phyloP scores from a whole-genome alignment of 345 rosid genomes.

The Gossypium stocksii region DNA sequence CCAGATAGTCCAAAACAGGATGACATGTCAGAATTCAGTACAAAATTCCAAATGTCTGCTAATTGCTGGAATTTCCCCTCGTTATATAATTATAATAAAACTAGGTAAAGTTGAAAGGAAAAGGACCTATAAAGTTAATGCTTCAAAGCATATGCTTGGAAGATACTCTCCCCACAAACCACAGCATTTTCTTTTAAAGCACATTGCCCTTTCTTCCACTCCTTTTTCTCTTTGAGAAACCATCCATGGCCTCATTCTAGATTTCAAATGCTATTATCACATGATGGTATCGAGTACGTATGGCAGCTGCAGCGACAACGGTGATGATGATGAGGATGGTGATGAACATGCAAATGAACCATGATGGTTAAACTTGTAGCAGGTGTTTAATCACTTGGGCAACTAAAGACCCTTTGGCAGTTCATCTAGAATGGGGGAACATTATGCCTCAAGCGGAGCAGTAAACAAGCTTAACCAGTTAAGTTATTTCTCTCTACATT shows the following conservation, averaged over 20 bases:
- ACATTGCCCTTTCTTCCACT: background rate
- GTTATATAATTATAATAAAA: background rate
- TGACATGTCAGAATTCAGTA: slow-evolving; percentile 4
- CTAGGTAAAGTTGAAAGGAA: background rate
- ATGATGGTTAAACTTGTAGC: background rate
- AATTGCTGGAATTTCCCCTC: background rate
- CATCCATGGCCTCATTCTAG: background rate
- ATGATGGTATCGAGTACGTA: background rate
- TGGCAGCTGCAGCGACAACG: background rate
- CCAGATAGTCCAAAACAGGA: slow-evolving; percentile 9
- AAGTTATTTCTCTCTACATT: background rate
- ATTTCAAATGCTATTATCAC: background rate
- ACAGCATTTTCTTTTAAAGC: background rate
- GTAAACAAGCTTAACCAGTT: background rate
- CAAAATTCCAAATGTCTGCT: background rate
- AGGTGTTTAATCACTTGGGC: slow-evolving; percentile 19
- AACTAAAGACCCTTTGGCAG: slow-evolving; percentile 22
- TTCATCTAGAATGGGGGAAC: slow-evolving; percentile 3
- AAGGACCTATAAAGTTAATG: slow-evolving; percentile 19
- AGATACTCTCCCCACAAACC: slow-evolving; percentile 23
- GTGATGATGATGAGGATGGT: background rate
- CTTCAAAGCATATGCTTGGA: slow-evolving; percentile 35
- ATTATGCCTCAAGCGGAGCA: background rate
- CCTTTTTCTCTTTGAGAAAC: background rate
- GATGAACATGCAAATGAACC: background rate